A percentile compares a stretch with the other conserved stretches of the same genome.
These are phyloP conservation scores for Epichloe gansuensis DNA, from an alignment of 2,329 filamentous ascomycete genomes.

Conservation along the genomic window DNA sequence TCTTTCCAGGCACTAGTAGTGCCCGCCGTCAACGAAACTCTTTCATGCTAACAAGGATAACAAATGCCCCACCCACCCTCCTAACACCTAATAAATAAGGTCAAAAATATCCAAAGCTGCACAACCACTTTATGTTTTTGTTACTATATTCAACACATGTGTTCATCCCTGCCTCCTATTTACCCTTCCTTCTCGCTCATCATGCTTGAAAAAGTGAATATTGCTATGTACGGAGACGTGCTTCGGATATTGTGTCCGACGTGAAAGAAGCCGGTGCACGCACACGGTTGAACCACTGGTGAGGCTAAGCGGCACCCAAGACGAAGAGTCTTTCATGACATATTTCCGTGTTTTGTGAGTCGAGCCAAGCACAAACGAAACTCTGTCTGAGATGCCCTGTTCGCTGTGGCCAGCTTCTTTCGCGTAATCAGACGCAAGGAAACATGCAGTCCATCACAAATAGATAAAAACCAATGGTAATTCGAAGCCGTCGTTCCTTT, in stretches of 20 bases:
- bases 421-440: neutral
- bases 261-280: neutral
- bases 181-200: neutral
- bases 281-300: neutral
- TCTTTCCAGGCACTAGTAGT: neutral
- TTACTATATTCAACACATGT: neutral
- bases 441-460: neutral
- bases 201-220: neutral
- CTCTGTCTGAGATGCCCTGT: constrained; percentile 4
- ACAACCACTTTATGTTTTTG: neutral
- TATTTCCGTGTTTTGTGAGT: no score
- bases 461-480: neutral
- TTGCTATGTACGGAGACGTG: neutral
- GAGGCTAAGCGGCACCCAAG: no score
- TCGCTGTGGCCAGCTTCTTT: constrained; percentile 10
- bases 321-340: no score
- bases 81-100: neutral
- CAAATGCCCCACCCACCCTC: neutral
- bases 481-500: neutral
- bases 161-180: neutral
- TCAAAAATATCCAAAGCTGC: neutral
- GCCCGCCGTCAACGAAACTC: neutral
- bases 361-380: neutral
- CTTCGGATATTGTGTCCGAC: neutral
- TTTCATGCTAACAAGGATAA: neutral